Evolutionary conservation across 495 filamentous ascomycete species (phyloP), one percentile per base, ranked within the genome.

Genomic region (Astrocystis sublimbata): DNA sequence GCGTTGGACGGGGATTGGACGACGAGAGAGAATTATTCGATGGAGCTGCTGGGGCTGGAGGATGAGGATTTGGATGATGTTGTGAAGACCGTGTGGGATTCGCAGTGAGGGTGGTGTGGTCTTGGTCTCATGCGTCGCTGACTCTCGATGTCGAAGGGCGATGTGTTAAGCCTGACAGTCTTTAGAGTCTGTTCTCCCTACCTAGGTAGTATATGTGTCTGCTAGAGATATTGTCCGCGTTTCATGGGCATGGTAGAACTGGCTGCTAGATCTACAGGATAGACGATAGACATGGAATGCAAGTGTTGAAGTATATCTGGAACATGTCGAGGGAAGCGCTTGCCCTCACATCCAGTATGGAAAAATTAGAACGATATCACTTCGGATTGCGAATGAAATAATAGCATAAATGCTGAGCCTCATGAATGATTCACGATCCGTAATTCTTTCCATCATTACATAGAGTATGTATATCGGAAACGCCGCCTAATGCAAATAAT

Each of bases 1-100:
- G 68, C 64, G 5, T 45, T 67, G 15, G 68, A 73, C 4, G 70
- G 63, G 33, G 65, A 72, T 30, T 73, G 71, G 71, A 62, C 65
- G 42, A 59, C 36, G n/a, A 61, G 62, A 26, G 51, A 62, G 26
- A 68, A 59, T 3, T 73, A 65, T 41, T 58, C 69, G 15, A 73
- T 73, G 71, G 65, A 62, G 0, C 38, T 47, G 19, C 58, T 73
- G 42, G 69, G 65, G 1, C 53, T 73, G 21, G 59, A 65, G 57
- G 50, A 73, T 41, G 71, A 73, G 51, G 62, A 71, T 6, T 26
- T 49, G n/a, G 46, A 49, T 17, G 24, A 30, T 13, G 46, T 49
- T 1, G 46, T 49, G 19, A 49, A 30, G 10, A 23, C 24, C 8
- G 46, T 49, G n/a, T 23, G 28, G 46, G 46, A 49, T 7, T 49